phyloP scores from a whole-genome alignment of 257 asterid genomes.

The Paraleonurus japonicus region DNA sequence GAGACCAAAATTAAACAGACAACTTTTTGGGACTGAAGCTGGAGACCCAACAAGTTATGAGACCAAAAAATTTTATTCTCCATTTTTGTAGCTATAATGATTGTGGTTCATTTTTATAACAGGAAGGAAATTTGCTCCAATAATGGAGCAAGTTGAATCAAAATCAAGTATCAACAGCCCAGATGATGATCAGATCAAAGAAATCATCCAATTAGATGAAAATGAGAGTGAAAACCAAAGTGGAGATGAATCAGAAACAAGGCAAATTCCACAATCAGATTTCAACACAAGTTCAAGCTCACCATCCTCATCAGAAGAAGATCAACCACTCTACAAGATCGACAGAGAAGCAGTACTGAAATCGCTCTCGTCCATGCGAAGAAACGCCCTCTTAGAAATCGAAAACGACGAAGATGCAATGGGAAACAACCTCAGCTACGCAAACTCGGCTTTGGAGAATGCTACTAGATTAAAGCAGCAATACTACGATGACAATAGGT shows the following conservation, averaged over 20 bases:
- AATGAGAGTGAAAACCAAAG: neutral
- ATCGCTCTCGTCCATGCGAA: constrained; percentile 56
- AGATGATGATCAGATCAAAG: constrained; percentile 43
- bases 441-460: constrained; percentile 27
- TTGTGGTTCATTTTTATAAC: neutral
- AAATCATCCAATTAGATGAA: constrained; percentile 37
- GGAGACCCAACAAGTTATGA: no score
- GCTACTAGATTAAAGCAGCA: constrained; percentile 39
- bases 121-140: constrained; percentile 35
- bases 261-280: constrained; percentile 24
- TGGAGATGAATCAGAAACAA: constrained; percentile 32
- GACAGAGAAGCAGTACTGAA: constrained; percentile 72
- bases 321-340: constrained; percentile 42
- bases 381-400: constrained; percentile 30
- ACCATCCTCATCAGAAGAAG: constrained; percentile 50
- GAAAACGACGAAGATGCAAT: constrained; percentile 25
- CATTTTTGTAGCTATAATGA: no score
- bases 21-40: no score
- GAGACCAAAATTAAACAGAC: no score
- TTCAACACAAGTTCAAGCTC: constrained; percentile 30
- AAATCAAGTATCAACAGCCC: constrained; percentile 21
- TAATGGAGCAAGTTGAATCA: constrained; percentile 37
- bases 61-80: no score
- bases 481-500: constrained; percentile 27
- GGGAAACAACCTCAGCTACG: constrained; percentile 19